Base-by-base conservation (phyloP, 169 alveolate genomes). In the Plasmodium adleri region DNA sequence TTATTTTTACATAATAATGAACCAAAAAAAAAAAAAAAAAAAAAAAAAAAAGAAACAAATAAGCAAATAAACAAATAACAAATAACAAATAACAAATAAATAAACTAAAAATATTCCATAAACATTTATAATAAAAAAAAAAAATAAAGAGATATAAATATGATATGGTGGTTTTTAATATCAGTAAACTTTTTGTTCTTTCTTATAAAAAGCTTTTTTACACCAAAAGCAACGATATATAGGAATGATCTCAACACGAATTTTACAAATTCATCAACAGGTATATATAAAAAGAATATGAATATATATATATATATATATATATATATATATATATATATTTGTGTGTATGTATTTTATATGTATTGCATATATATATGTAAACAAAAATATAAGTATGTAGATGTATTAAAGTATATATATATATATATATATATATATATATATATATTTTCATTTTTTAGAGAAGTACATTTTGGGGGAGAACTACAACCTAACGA, bases 101-200 rank as follows among this genome's bases (percentile, higher is more conserved):
- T 5, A 66, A 67, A 39, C 47, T 39, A 7, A 39, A 39, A 39
- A 39, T 39, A 39, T 39, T 5, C 1, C 47, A 39, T 39, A 39
- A 39, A 39, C 8, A 39, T 39, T 39, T 39, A 5, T 39, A 5
- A 39, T 39, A 39, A 39, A 39, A 39, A 5, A 5, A 39, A 39
- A 39, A 7, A 5, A 39, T 39, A 39, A 39, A 39, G 1, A 9
- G 47, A 39, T 5, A 39, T 49, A 72, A 80, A 80, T 80, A 80
- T 80, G 90, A 80, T 80, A 80, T 80, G 90, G 90, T 80, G 90
- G 90, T 80, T 80, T 80, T 17, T 80, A 80, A 68, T 80, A 50
- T 68, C 83, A 80, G 43, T 80, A 52, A 80, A 80, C 54, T 80
- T 80, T 80, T 80, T 80, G 90, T 80, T 80, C 70, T 80, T 80